phyloP scores from a whole-genome alignment of 805 yeast genomes.

The Wickerhamiella kazuoi region DNA sequence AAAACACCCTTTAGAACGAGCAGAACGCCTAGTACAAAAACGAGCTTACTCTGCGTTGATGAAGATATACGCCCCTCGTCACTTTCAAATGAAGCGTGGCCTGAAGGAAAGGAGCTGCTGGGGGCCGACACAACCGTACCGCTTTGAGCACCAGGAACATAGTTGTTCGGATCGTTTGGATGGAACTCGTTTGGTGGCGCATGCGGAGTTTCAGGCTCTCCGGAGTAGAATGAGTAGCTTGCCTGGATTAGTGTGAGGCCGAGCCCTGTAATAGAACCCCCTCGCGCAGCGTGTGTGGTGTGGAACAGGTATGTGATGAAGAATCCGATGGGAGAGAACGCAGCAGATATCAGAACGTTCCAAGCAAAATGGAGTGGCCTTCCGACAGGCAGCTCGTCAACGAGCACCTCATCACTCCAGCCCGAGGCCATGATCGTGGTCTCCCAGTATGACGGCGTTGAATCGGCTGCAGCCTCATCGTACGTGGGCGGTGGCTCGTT shows the following conservation, averaged over 20 bases:
- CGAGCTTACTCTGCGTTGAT: not conserved
- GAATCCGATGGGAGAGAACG: slow-evolving; percentile 89
- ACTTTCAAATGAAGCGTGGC: no score
- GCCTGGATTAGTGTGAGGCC: slow-evolving; percentile 68
- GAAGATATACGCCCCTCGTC: no score
- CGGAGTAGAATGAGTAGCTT: slow-evolving; percentile 42
- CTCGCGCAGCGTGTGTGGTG: slow-evolving; percentile 93
- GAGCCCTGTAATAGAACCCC: slow-evolving; percentile 83
- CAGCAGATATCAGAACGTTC: slow-evolving; percentile 76
- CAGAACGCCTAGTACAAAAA: not conserved
- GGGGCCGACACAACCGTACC: not conserved
- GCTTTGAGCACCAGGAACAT: slow-evolving; percentile 19
- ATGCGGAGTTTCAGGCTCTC: slow-evolving; percentile 16
- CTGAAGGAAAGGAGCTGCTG: not conserved
- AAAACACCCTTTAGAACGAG: not conserved
- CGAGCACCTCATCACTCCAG: slow-evolving; percentile 67
- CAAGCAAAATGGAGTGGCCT: slow-evolving; percentile 73
- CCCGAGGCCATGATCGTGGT: slow-evolving; percentile 66
- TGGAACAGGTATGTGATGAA: slow-evolving; percentile 76
- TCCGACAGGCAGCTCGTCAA: slow-evolving; percentile 93
- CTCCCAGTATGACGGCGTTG: slow-evolving; percentile 96
- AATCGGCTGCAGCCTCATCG: slow-evolving; percentile 87
- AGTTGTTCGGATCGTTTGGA: slow-evolving; percentile 42
- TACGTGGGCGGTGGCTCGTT: slow-evolving; percentile 65
- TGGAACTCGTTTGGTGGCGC: slow-evolving; percentile 26